Conservation (phyloP, 257 asterid species). For the Solanum clarkiae region DNA sequence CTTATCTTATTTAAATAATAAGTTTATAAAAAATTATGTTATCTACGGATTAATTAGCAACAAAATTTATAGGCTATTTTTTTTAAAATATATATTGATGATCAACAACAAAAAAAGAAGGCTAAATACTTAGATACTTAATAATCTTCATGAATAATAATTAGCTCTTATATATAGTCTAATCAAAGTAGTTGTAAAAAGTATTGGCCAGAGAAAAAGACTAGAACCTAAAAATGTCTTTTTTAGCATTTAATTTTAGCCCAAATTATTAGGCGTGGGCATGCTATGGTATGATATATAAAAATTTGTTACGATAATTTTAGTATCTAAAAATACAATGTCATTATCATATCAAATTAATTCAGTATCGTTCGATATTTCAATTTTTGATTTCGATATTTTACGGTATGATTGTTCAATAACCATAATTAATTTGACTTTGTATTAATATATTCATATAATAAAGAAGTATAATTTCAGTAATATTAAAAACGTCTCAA, state of each 20-base stretch:
- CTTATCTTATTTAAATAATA: background rate
- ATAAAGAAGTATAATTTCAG: too few relatives aligned
- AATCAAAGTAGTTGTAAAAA: background rate
- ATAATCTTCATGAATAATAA: background rate
- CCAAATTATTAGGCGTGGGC: background rate
- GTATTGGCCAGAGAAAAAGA: background rate
- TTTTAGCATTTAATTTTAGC: background rate
- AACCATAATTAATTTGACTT: too few relatives aligned
- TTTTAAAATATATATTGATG: background rate
- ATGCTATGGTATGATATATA: too few relatives aligned
- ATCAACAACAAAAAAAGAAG: background rate
- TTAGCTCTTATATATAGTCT: background rate
- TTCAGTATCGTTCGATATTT: too few relatives aligned
- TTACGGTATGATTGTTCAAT: too few relatives aligned
- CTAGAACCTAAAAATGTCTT: background rate
- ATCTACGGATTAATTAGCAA: background rate
- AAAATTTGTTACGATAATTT: too few relatives aligned
- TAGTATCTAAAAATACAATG: too few relatives aligned
- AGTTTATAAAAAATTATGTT: background rate
- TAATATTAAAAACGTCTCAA: too few relatives aligned
- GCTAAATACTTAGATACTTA: background rate
- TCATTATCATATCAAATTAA: too few relatives aligned
- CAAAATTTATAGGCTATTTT: background rate
- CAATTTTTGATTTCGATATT: too few relatives aligned
- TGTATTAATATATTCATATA: too few relatives aligned